Evolutionary conservation across 768 basidiomycete genomes (phyloP), one percentile per base, ranked within the genome.

Genomic region (Mycena floridula): DNA sequence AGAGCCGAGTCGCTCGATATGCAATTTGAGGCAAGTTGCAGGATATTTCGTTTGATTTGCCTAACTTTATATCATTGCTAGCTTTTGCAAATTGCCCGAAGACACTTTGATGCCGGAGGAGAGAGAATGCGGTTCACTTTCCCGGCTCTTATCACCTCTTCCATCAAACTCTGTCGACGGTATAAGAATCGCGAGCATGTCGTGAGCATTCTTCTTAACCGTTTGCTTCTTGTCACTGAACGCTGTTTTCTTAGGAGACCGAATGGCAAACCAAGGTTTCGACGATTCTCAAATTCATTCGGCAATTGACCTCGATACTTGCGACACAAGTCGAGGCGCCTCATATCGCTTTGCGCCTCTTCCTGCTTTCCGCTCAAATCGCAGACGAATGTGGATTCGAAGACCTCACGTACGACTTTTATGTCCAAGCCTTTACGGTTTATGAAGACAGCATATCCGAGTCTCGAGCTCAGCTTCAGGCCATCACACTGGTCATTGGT

Each of bases 391-490:
- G 90, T 47, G 89, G 83, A 0, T 90, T 97, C 53, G 94, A 96
- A 63, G 94, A 98, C 60, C 80, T 98, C 47, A 82, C 91, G 13
- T 99, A 99, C 60, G 95, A 99, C 61, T 83, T 98, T 54, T 97
- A 94, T 57, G 96, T 98, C 12, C 93, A 97, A 61, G 91, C 94
- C 0, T 97, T 99, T 62, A 92, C 85, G 22, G 92, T 98, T 11
- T 98, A 99, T 65, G 96, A 99, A 60, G 96, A 99, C 62, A 85
- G 79, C 55, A 98, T 99, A 40, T 93, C 89, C 37, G 96, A 99
- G 59, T 90, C 88, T 25, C 80, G 95, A 3, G 92, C 92, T 4
- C 96, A 99, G 62, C 68, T 99, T 7, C 91, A 95, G 57, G 94
- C 95, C n/a, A 97, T 99, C 59, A 90, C 92, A 5, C 76, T 94